Conservation (phyloP, 2,329 filamentous ascomycete genomes). For the Chrysosporium keratinophilum region DNA sequence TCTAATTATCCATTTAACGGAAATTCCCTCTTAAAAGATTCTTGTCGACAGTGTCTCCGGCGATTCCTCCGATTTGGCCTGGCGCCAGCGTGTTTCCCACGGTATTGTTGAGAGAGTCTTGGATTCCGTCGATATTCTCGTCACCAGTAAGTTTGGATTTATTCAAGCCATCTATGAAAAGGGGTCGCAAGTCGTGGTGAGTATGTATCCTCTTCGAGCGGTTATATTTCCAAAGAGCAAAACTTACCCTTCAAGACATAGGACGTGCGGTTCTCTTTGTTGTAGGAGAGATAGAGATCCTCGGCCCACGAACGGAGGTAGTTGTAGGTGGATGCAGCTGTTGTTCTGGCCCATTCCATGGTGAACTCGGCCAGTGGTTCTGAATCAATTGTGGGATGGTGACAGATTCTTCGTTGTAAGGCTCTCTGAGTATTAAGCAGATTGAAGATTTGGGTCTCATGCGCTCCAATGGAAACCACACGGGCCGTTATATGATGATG, state of each 20-base stretch:
- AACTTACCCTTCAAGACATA: slow-evolving; percentile 7
- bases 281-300: slow-evolving; percentile 8
- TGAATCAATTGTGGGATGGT: too few relatives aligned
- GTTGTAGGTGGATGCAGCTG: slow-evolving; percentile 4
- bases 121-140: slow-evolving; percentile 5
- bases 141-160: slow-evolving; percentile 5
- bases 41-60: slow-evolving; percentile 1
- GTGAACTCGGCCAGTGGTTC: background rate
- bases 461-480: too few relatives aligned
- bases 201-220: background rate
- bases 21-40: slow-evolving; percentile 7
- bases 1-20: background rate
- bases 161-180: background rate
- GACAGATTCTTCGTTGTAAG: too few relatives aligned
- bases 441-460: too few relatives aligned
- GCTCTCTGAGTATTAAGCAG: too few relatives aligned
- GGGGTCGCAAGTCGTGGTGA: background rate
- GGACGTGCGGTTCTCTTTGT: slow-evolving; percentile 8
- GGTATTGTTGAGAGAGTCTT: background rate
- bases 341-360: slow-evolving; percentile 9
- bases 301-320: slow-evolving; percentile 7
- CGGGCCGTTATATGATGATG: too few relatives aligned
- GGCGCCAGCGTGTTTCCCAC: slow-evolving; percentile 7
- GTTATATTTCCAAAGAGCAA: background rate
- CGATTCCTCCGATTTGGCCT: slow-evolving; percentile 1